Evolutionary conservation across 1,139 yeast species (phyloP).

Genomic region (Oligophagozyma castellii): DNA sequence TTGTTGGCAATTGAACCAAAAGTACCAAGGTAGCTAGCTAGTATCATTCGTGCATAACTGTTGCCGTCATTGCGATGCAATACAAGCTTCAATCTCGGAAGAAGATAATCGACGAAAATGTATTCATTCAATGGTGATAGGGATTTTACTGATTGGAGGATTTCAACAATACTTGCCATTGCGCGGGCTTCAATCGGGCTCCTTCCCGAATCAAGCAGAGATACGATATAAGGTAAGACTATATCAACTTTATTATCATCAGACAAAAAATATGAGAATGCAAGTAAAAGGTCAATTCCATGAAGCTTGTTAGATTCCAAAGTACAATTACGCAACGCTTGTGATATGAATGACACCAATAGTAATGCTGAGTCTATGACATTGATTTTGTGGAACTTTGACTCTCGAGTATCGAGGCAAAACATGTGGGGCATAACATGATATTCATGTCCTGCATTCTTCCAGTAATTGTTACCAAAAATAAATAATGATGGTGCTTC

Average conservation of each 20-base stretch:
- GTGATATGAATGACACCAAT: conserved; percentile 46
- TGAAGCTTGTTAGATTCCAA: conserved; percentile 49
- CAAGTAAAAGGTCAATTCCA: conserved; percentile 66
- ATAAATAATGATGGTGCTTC: conserved; percentile 3
- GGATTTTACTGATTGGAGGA: conserved; percentile 49
- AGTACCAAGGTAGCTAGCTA: conserved; percentile 63
- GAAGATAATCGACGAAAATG: conserved; percentile 65
- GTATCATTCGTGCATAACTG: conserved; percentile 42
- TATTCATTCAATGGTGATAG: conserved; percentile 65
- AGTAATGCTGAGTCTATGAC: conserved; percentile 54
- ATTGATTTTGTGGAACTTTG: no score
- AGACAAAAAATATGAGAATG: conserved; percentile 59
- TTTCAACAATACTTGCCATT: conserved; percentile 42
- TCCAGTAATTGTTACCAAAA: conserved; percentile 2
- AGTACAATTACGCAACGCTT: conserved; percentile 51
- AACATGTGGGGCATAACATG: background rate
- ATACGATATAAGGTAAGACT: conserved; percentile 63
- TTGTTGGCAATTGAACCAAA: conserved; percentile 49
- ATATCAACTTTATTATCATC: conserved; percentile 83
- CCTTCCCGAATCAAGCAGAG: conserved; percentile 37
- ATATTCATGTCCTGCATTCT: conserved; percentile 3
- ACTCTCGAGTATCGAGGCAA: conserved; percentile 13
- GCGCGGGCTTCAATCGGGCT: conserved; percentile 50
- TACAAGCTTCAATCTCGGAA: conserved; percentile 51
- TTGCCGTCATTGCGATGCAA: conserved; percentile 27